Evolutionary conservation across 2,329 filamentous ascomycete genomes (phyloP).

Genomic region (Emmonsiellopsis sp.): DNA sequence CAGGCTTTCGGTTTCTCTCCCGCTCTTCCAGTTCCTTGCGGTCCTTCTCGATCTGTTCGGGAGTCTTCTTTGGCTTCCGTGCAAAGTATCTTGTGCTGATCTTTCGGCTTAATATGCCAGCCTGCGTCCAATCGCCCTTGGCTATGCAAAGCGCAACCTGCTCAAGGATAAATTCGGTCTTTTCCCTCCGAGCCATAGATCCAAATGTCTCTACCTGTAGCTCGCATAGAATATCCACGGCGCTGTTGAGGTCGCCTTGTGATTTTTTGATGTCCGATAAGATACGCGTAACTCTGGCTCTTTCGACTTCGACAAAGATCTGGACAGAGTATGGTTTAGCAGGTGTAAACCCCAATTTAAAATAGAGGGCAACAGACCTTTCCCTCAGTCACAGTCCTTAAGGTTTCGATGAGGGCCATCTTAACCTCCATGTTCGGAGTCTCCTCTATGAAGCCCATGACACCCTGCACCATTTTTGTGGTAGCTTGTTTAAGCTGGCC

Average conservation of each 20-base stretch:
- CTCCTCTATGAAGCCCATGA: constrained; percentile 83
- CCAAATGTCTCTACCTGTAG: constrained; percentile 98
- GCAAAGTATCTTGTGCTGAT: constrained; percentile 90
- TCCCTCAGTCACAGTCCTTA: constrained; percentile 94
- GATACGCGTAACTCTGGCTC: constrained; percentile 87
- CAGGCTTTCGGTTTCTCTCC: constrained; percentile 67
- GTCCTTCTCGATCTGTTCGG: constrained; percentile 84
- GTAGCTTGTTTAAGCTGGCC: constrained; percentile 98
- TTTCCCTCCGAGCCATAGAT: constrained; percentile 93
- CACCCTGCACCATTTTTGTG: constrained; percentile 96
- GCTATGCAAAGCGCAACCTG: constrained; percentile 94
- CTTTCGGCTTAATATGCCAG: constrained; percentile 86
- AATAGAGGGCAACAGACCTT: constrained; percentile 48
- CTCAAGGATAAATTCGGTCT: constrained; percentile 96
- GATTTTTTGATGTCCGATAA: constrained; percentile 96
- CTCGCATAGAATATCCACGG: constrained; percentile 89
- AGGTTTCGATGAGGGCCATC: constrained; percentile 84
- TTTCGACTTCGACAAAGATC: constrained; percentile 99
- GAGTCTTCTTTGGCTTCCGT: constrained; percentile 81
- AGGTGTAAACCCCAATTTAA: neutral
- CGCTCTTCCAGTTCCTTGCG: constrained; percentile 69
- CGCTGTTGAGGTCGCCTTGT: constrained; percentile 82
- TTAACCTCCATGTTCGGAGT: constrained; percentile 81
- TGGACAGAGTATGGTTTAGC: constrained; percentile 21
- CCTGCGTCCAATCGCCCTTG: constrained; percentile 92